phyloP scores from a whole-genome alignment of 768 basidiomycete genomes.

The Psilocybe subaeruginosa region DNA sequence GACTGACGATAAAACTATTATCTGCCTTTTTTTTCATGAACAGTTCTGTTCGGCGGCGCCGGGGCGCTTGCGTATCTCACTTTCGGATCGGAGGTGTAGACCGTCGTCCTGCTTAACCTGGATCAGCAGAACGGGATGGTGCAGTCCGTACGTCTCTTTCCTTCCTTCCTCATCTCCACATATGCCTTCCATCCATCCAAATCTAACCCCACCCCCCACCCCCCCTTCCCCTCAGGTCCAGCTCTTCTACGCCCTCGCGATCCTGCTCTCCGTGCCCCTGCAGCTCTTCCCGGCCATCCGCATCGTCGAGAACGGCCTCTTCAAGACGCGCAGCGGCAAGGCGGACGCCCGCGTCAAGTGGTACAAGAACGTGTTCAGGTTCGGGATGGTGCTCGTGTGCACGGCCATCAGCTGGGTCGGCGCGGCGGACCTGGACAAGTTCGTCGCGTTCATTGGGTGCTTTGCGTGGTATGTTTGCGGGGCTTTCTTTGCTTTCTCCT shows the following conservation, averaged over 20 bases:
- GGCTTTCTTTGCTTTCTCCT: background rate
- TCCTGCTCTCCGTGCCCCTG: slow-evolving; percentile 88
- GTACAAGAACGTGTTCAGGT: slow-evolving; percentile 90
- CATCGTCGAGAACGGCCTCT: slow-evolving; percentile 95
- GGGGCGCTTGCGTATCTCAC: slow-evolving; percentile 87
- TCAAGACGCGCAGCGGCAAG: slow-evolving; percentile 82
- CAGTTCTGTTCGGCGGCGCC: slow-evolving; percentile 83
- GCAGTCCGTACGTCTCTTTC: slow-evolving; percentile 60
- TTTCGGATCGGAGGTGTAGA: slow-evolving; percentile 85
- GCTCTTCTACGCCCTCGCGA: slow-evolving; percentile 88
- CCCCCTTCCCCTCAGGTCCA: slow-evolving; percentile 35
- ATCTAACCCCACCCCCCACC: background rate
- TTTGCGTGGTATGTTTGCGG: slow-evolving; percentile 79
- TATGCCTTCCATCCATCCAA: background rate
- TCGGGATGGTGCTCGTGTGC: slow-evolving; percentile 74
- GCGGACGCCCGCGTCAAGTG: slow-evolving; percentile 83
- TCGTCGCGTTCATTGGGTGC: slow-evolving; percentile 90
- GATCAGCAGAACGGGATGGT: slow-evolving; percentile 83
- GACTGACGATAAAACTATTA: too few relatives aligned
- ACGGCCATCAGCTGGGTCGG: slow-evolving; percentile 84
- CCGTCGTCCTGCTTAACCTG: slow-evolving; percentile 94
- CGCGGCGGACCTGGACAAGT: slow-evolving; percentile 91
- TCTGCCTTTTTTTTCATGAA: slow-evolving; percentile 20
- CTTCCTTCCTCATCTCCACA: slow-evolving; percentile 14
- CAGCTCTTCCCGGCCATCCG: slow-evolving; percentile 98